Evolutionary conservation across 2,329 filamentous ascomycete genomes (phyloP).

Genomic region (Amesomyces nigricolor): DNA sequence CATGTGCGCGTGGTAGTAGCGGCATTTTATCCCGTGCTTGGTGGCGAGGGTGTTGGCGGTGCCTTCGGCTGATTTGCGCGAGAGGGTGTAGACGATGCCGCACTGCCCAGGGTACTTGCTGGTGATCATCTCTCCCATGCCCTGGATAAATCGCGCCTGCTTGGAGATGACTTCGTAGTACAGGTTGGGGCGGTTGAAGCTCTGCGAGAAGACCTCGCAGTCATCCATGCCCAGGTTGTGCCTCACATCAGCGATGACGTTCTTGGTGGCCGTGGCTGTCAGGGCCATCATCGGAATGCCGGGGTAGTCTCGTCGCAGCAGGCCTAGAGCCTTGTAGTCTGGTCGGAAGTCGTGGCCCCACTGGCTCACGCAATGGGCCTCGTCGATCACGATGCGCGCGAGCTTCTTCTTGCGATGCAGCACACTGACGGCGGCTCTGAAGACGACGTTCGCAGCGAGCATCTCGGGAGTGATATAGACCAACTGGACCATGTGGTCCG

Average conservation of each 20-base stretch:
- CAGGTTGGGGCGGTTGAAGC: slow-evolving; percentile 94
- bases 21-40: slow-evolving; percentile 61
- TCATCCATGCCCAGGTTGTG: slow-evolving; percentile 79
- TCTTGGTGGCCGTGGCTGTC: slow-evolving; percentile 89
- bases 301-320: slow-evolving; percentile 65
- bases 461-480: slow-evolving; percentile 97
- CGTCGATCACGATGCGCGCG: slow-evolving; percentile 90
- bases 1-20: slow-evolving; percentile 83
- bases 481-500: slow-evolving; percentile 74
- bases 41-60: slow-evolving; percentile 64
- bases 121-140: slow-evolving; percentile 63
- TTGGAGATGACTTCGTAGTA: slow-evolving; percentile 81
- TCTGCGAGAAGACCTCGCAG: slow-evolving; percentile 79
- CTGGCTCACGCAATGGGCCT: slow-evolving; percentile 98
- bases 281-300: slow-evolving; percentile 88
- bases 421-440: slow-evolving; percentile 59
- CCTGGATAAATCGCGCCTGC: slow-evolving; percentile 48
- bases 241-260: slow-evolving; percentile 87
- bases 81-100: slow-evolving; percentile 91
- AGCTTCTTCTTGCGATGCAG: slow-evolving; percentile 68
- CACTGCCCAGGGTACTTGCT: slow-evolving; percentile 63
- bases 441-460: slow-evolving; percentile 72
- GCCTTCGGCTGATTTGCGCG: slow-evolving; percentile 73
- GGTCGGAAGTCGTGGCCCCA: slow-evolving; percentile 98
- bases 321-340: slow-evolving; percentile 84